These are phyloP conservation scores for Solanum chmielewskii DNA, from an alignment of 257 asterid genomes.

Conservation along the genomic window DNA sequence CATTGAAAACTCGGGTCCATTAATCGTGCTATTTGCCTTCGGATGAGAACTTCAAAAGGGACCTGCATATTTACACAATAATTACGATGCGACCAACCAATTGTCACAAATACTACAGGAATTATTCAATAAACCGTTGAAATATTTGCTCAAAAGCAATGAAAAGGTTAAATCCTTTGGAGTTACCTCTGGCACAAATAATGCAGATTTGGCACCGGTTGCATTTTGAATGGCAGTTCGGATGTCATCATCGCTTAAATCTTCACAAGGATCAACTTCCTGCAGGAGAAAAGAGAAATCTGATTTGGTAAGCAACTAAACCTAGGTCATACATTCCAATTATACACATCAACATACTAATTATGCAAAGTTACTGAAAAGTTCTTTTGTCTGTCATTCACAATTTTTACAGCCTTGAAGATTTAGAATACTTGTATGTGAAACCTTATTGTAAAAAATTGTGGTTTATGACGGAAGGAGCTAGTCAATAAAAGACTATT, in stretches of 20 bases:
- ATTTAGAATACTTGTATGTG: background rate
- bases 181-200: conserved; percentile 87
- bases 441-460: background rate
- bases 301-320: background rate
- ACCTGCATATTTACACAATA: conserved; percentile 33
- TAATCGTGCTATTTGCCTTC: conserved; percentile 80
- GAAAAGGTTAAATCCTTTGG: background rate
- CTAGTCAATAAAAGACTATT: background rate
- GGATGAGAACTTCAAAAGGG: conserved; percentile 90
- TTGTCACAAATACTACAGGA: background rate
- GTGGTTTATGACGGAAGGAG: background rate
- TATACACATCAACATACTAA: background rate
- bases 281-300: conserved; percentile 22
- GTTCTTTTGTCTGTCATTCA: background rate
- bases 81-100: background rate
- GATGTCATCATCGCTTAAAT: conserved; percentile 87
- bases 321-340: background rate
- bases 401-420: background rate
- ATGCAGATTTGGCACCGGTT: conserved; percentile 76
- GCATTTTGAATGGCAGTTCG: conserved; percentile 92
- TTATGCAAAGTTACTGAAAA: background rate
- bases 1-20: conserved; percentile 97
- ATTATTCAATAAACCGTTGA: background rate
- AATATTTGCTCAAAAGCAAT: background rate
- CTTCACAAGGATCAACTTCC: conserved; percentile 97